A percentile compares a stretch with the other conserved stretches of the same genome.
phyloP scores from a whole-genome alignment of 306 rosid species.

The Inga laurina region DNA sequence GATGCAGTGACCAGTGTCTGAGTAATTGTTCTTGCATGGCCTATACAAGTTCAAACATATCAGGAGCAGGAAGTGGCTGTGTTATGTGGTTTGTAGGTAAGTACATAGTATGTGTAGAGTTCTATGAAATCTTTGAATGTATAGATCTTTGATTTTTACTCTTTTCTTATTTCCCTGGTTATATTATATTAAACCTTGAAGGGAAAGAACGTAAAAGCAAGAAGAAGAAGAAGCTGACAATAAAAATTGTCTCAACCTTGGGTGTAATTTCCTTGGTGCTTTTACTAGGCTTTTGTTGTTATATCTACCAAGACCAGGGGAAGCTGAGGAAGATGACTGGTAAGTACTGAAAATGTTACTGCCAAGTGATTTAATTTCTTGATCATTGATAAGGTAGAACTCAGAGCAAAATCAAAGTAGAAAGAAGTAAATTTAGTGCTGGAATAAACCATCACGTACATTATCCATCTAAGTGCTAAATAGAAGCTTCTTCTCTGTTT shows the following conservation, averaged over 20 bases:
- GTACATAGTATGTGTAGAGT: not conserved
- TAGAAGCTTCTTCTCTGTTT: no score
- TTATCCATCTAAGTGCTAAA: no score
- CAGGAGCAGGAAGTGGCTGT: not conserved
- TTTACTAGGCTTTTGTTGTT: not conserved
- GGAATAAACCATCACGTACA: no score
- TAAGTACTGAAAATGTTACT: not conserved
- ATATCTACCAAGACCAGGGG: not conserved
- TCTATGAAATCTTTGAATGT: not conserved
- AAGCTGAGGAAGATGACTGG: not conserved
- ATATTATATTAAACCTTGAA: not conserved
- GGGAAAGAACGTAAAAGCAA: not conserved
- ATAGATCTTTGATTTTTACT: not conserved
- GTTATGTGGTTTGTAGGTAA: not conserved
- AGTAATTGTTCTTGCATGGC: conserved; percentile 36
- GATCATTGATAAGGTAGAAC: no score
- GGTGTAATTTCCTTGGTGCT: not conserved
- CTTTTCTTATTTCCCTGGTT: no score
- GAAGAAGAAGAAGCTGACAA: conserved; percentile 2
- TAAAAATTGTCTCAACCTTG: not conserved
- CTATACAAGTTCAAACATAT: conserved; percentile 24
- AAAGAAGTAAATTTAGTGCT: no score
- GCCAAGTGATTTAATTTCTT: not conserved
- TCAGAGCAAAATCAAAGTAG: not conserved
- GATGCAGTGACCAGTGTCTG: conserved; percentile 27